Evolutionary conservation across 2,329 filamentous ascomycete genomes (phyloP), one percentile per base, ranked within the genome.

Genomic region (Ophiosphaerella narmari): DNA sequence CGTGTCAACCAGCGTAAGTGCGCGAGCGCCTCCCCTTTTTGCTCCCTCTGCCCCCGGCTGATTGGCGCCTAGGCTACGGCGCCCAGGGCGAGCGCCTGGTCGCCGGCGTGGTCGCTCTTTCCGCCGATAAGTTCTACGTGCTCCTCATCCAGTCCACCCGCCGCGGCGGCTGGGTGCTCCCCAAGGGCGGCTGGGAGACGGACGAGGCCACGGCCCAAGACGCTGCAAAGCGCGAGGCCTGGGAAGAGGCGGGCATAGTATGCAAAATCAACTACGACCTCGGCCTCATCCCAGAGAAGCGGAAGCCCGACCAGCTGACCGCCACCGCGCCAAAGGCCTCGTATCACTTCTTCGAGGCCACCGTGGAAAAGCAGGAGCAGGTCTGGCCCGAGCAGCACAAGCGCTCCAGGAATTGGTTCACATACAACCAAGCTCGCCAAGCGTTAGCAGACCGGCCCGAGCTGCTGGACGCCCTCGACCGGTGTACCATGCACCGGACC

Each of bases 321-420:
- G 66, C 75, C n/a, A 72, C 79, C 42, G 82, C 90, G 6, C 90
- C 90, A 33, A 93, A 93, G 73, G 83, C 86, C 33, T 74, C 86
- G 45, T 93, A 92, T 73, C 86, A 87, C 63, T 94, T 93, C 75
- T 94, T 86, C 75, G 90, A 97, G 75, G 92, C 87, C 56, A 88
- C 84, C n/a, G 94, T 99, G 54, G 84, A 88, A 57, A 87, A 86
- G 66, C 90, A 96, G 77, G 89, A 94, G 74, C 79, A 81, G 13
- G 85, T 92, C 50, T 99, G 94, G 94, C 94, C 94, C 1, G 94
- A 99, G 79, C 88, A 84, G 78, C 86, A 96, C 75, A 97, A 97
- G 81, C 84, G 94, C 66, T 87, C 87, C 72, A 86, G 94, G 53
- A 85, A 88, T 72, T 99, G 94, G 94, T 91, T 96, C 74, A 87